Percentiles rank a stretch among this genome's conserved stretches.
Evolutionary conservation across 441 rosid species (phyloP).

Genomic region (Arabidopsis lyrata): DNA sequence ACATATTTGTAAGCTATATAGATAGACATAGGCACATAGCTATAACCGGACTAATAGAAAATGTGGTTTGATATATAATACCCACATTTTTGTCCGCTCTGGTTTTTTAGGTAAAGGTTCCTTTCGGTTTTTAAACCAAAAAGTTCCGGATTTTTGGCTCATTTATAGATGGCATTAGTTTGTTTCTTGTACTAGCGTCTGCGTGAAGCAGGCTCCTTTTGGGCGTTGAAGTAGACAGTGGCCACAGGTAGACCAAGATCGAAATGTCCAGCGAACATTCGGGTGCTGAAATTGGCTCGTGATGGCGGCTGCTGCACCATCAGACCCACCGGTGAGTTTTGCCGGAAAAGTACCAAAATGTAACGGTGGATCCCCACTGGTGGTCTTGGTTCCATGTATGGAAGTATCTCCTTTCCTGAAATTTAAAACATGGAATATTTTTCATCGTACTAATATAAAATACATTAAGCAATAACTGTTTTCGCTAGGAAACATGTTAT

Average conservation of each 20-base stretch:
- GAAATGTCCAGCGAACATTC: constrained; percentile 64
- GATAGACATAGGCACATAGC: constrained; percentile 2
- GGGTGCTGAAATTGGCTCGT: constrained; percentile 77
- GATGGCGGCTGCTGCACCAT: constrained; percentile 66
- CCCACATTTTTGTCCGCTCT: constrained; percentile 30
- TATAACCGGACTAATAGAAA: constrained; percentile 24
- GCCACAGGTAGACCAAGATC: constrained; percentile 83
- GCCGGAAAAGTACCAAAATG: constrained; percentile 79
- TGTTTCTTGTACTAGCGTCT: constrained; percentile 54
- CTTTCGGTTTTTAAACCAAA: not conserved
- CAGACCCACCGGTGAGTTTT: constrained; percentile 64
- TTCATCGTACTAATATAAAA: not conserved
- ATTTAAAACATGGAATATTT: not conserved
- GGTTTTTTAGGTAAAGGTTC: not conserved
- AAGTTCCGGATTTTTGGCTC: constrained; percentile 10
- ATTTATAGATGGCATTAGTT: not conserved
- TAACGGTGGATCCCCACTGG: constrained; percentile 91
- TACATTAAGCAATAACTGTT: not conserved
- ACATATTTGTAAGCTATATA: constrained; percentile 5
- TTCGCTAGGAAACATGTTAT: not conserved
- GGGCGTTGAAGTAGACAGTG: constrained; percentile 80
- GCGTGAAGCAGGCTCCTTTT: constrained; percentile 79
- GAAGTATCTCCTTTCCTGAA: constrained; percentile 73
- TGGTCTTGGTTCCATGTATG: constrained; percentile 78
- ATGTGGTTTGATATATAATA: constrained; percentile 39